These are phyloP conservation scores for Erodium trifolium DNA, from an alignment of 441 rosid species.

Conservation along the genomic window DNA sequence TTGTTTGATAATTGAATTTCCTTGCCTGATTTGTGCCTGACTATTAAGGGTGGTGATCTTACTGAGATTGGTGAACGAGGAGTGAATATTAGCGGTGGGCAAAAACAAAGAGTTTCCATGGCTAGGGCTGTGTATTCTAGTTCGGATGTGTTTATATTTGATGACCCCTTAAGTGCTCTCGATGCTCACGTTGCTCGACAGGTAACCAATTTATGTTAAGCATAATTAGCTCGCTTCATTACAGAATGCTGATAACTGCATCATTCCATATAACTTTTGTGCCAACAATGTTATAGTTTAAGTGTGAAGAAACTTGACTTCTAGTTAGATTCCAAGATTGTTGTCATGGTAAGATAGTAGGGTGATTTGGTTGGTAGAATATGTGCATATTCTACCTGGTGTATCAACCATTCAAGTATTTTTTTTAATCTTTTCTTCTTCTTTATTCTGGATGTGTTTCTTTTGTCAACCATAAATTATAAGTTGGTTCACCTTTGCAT, in stretches of 20 bases:
- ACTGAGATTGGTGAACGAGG: conserved; percentile 98
- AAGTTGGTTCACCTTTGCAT: no score
- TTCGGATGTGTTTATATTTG: conserved; percentile 78
- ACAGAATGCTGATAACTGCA: neutral
- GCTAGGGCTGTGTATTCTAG: conserved; percentile 87
- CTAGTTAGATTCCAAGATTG: conserved; percentile 5
- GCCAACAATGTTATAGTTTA: neutral
- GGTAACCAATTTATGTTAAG: conserved; percentile 33
- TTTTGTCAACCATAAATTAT: neutral
- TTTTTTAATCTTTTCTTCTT: neutral
- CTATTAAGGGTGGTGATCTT: conserved; percentile 76
- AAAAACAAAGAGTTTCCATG: conserved; percentile 97
- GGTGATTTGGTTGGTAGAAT: neutral
- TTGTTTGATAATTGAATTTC: conserved; percentile 13
- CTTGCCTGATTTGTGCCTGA: conserved; percentile 21
- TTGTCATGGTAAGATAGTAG: neutral
- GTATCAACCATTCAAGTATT: neutral
- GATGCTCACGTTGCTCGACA: conserved; percentile 93
- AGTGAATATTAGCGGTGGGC: conserved; percentile 93
- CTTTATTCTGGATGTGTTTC: neutral
- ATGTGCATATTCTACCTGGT: neutral
- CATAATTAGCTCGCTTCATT: neutral
- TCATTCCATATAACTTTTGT: conserved; percentile 1
- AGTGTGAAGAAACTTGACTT: conserved; percentile 1
- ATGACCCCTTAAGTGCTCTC: conserved; percentile 92